phyloP scores from a whole-genome alignment of 2,329 filamentous ascomycete species.

The Nothopassalora personata region DNA sequence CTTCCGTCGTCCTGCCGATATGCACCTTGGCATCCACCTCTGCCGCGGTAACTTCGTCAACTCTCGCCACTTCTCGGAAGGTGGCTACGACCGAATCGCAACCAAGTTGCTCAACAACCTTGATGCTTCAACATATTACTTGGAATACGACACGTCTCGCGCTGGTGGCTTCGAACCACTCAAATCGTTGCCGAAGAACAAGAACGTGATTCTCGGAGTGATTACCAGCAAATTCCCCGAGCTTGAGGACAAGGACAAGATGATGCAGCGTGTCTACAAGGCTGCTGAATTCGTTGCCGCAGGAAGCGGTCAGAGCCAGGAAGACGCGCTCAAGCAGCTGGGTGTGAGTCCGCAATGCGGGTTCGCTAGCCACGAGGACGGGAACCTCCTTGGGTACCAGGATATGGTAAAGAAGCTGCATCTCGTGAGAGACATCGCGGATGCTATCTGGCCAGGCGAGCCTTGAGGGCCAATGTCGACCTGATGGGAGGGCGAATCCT shows the following conservation, averaged over 20 bases:
- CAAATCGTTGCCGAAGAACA: slow-evolving; percentile 40
- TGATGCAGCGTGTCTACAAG: slow-evolving; percentile 41
- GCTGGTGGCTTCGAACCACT: slow-evolving; percentile 47
- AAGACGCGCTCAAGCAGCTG: slow-evolving; percentile 64
- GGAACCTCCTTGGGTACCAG: slow-evolving; percentile 62
- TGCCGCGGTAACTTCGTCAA: slow-evolving; percentile 53
- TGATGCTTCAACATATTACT: slow-evolving; percentile 32
- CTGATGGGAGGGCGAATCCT: not conserved
- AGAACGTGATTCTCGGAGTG: slow-evolving; percentile 44
- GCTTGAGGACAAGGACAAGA: slow-evolving; percentile 44
- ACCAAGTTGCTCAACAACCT: slow-evolving; percentile 31
- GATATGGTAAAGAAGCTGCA: slow-evolving; percentile 70
- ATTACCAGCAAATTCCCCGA: slow-evolving; percentile 44
- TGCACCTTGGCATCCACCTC: slow-evolving; percentile 74
- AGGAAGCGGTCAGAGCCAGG: slow-evolving; percentile 54
- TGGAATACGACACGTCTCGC: slow-evolving; percentile 43
- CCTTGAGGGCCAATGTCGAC: slow-evolving; percentile 16
- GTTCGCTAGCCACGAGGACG: slow-evolving; percentile 64
- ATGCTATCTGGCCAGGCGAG: slow-evolving; percentile 64
- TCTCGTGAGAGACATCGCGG: slow-evolving; percentile 64
- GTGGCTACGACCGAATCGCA: slow-evolving; percentile 44
- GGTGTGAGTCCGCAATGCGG: slow-evolving; percentile 59
- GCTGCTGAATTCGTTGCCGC: slow-evolving; percentile 63
- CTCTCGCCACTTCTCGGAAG: slow-evolving; percentile 43
- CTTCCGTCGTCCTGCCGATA: slow-evolving; percentile 55